Conservation (phyloP, 495 filamentous ascomycete species). For the Neurospora hispaniola region DNA sequence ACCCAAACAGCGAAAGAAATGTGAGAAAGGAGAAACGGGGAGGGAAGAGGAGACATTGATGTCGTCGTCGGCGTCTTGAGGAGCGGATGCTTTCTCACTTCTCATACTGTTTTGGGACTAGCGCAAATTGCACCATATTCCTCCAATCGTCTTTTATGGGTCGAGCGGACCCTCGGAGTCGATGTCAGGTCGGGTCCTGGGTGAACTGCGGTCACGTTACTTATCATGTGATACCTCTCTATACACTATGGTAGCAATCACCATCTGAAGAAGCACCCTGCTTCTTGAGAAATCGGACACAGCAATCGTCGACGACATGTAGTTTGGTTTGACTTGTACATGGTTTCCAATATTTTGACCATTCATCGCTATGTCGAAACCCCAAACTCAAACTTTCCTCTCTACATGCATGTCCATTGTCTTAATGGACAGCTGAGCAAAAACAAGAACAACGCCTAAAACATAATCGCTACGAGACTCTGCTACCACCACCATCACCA, state of each 20-base stretch:
- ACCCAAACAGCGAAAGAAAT: background rate
- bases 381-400: background rate
- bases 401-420: background rate
- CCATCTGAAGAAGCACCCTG: background rate
- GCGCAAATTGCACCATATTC: constrained; percentile 26
- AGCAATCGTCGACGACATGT: background rate
- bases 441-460: background rate
- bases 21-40: constrained; percentile 4
- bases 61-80: constrained; percentile 19
- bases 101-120: constrained; percentile 17
- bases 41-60: background rate
- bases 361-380: background rate
- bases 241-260: background rate
- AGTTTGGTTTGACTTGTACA: background rate
- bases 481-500: background rate
- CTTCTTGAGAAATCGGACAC: background rate
- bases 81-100: constrained; percentile 6
- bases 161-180: background rate
- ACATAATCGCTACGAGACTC: background rate
- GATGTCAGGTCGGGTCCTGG: too few species aligned
- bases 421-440: background rate
- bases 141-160: constrained; percentile 7
- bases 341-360: background rate
- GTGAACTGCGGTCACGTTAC: background rate
- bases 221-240: background rate